Conservation (phyloP, 345 rosid genomes). For the Lumnitzera littorea region DNA sequence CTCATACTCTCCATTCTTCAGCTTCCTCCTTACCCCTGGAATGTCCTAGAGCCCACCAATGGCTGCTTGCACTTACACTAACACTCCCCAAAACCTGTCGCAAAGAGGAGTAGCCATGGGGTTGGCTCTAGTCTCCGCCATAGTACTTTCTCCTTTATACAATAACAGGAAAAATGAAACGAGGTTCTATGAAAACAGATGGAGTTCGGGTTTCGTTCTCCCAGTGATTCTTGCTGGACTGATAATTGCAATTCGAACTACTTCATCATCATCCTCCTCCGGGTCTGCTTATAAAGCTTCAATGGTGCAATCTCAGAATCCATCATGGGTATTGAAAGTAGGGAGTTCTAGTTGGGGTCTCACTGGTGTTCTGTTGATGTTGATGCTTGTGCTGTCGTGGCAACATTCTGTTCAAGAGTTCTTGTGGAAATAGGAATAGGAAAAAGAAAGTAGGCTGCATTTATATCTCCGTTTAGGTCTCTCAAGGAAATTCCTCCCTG, state of each 20-base stretch:
- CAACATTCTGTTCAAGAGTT: slow-evolving; percentile 46
- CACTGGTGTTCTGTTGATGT: slow-evolving; percentile 44
- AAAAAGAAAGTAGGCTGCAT: not conserved
- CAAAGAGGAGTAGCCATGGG: slow-evolving; percentile 54
- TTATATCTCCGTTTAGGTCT: too few relatives aligned
- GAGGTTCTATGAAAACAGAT: slow-evolving; percentile 16
- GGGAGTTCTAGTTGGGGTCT: slow-evolving; percentile 63
- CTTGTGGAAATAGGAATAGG: slow-evolving; percentile 30
- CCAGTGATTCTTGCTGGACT: slow-evolving; percentile 52
- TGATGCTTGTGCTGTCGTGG: slow-evolving; percentile 52
- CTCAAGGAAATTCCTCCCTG: too few relatives aligned
- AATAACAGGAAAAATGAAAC: slow-evolving; percentile 16
- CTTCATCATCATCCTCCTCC: slow-evolving; percentile 21
- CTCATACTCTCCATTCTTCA: not conserved
- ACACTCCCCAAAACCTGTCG: slow-evolving; percentile 21
- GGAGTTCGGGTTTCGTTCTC: slow-evolving; percentile 45
- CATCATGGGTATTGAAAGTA: slow-evolving; percentile 45
- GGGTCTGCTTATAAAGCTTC: slow-evolving; percentile 8
- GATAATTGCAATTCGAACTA: slow-evolving; percentile 42
- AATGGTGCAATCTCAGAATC: slow-evolving; percentile 29
- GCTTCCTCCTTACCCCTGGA: not conserved
- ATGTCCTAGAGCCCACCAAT: slow-evolving; percentile 10
- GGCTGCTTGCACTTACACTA: slow-evolving; percentile 17
- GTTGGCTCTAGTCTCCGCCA: slow-evolving; percentile 42
- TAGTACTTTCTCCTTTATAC: slow-evolving; percentile 42